Evolutionary conservation across 1,284 basidiomycete genomes (phyloP), one percentile per base, ranked within the genome.

Genomic region (Baeospora myosura): DNA sequence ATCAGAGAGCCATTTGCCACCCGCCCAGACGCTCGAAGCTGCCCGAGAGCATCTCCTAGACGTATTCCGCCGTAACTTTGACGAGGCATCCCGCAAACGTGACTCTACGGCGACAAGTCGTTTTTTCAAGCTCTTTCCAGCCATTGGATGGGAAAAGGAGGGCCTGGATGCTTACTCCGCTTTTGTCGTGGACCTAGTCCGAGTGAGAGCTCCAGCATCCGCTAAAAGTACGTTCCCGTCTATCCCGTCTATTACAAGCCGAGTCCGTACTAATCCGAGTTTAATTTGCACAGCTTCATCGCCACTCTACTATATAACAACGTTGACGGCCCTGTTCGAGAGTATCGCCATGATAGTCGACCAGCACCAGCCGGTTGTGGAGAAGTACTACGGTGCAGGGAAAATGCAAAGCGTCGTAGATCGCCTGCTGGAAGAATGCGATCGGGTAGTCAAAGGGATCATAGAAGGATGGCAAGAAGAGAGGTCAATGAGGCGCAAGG

Each of bases 41-140:
- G 80, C 91, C 0, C 78, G 92, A 41, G 75, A 82, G 44, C 68
- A 76, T 20, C 76, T 99, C 4, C 72, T 98, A 10, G 63, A 72
- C 4, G 80, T 87, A 26, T 98, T 98, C 62, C 73, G 75, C 14
- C 69, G 67, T 7, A 78, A 87, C 40, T 98, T 98, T 55, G 72
- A 78, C 38, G 73, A 81, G 46, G 88, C 89, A 3, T 88, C 90
- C 1, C 74, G 72, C 5, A 74, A 77, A 4, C 76, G 85, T 33
- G 91, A 94, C 63, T 86, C 91, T 37, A 82, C 82, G 17, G 83
- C 86, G 11, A 96, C 92, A 1, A 94, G 84, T 50, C 79, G 94
- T 4, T 98, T 91, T 66, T 98, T 98, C 73, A 93, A 96, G 58
- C 72, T 98, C 1, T 98, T 98, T 63, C 95, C 96, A 2, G 82